These are phyloP conservation scores for Oryza officinalis DNA, from an alignment of 176 grass and related monocot species.

Conservation along the genomic window DNA sequence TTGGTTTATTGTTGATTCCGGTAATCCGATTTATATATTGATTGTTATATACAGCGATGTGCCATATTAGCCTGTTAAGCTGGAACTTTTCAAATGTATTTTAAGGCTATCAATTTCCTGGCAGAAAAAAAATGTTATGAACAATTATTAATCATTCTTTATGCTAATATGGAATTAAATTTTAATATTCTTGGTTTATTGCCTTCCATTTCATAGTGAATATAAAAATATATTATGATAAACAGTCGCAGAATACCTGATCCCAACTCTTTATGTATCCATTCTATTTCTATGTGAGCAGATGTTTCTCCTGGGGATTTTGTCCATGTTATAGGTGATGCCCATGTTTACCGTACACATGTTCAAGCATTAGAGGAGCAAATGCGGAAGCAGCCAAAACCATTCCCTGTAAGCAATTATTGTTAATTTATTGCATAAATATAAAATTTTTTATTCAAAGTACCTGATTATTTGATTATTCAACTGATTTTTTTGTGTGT, in stretches of 20 bases:
- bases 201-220: neutral
- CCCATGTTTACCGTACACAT: slow-evolving; percentile 87
- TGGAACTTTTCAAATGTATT: neutral
- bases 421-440: neutral
- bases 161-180: neutral
- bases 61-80: neutral
- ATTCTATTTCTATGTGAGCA: neutral
- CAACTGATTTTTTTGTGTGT: slow-evolving; percentile 2
- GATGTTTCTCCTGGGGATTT: slow-evolving; percentile 85
- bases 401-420: slow-evolving; percentile 72
- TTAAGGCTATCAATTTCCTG: neutral
- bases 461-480: neutral
- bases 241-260: neutral
- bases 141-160: neutral
- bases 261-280: neutral
- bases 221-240: neutral
- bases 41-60: neutral
- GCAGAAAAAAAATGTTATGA: neutral
- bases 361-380: slow-evolving; percentile 83
- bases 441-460: neutral
- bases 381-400: slow-evolving; percentile 79
- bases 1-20: neutral
- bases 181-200: neutral
- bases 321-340: slow-evolving; percentile 86
- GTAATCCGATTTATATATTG: neutral